Conservation (phyloP, 2,329 filamentous ascomycete genomes). For the Diaporthe sp. region DNA sequence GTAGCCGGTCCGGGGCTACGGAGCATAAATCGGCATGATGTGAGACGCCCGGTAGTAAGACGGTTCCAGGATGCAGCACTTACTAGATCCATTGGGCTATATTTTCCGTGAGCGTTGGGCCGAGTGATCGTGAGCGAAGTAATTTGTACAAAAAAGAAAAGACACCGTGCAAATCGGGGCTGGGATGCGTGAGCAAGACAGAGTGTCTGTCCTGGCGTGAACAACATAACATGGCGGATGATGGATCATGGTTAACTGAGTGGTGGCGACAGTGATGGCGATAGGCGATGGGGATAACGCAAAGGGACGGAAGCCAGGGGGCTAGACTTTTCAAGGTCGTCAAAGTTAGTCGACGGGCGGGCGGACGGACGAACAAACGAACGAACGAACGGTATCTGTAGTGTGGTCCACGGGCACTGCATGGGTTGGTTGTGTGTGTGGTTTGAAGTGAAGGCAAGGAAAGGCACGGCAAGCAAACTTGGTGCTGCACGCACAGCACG, state of each 20-base stretch:
- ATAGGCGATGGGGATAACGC: not conserved
- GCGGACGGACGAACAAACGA: not conserved
- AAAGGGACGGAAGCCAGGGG: not conserved
- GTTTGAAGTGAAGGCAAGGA: not conserved
- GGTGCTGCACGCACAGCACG: constrained; percentile 7
- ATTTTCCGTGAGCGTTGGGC: not conserved
- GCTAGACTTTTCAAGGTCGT: constrained; percentile 15
- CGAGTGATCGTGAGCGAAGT: not conserved
- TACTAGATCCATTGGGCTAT: not conserved
- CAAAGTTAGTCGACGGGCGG: constrained; percentile 20
- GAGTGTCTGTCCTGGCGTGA: not conserved
- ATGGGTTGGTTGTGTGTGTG: constrained; percentile 2
- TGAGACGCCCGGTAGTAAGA: constrained; percentile 29
- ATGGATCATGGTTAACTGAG: not conserved
- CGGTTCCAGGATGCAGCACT: constrained; percentile 29
- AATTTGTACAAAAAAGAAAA: not conserved
- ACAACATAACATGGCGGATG: not conserved
- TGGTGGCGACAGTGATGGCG: constrained; percentile 7
- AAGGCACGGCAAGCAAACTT: constrained; percentile 16
- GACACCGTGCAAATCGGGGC: no score
- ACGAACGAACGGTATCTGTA: constrained; percentile 14
- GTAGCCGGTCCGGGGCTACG: constrained; percentile 18
- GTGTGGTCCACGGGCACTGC: constrained; percentile 23
- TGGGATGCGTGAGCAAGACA: not conserved
- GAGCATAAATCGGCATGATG: constrained; percentile 29